Conservation (phyloP, 2,329 filamentous ascomycete genomes). For the Colletotrichum destructivum region DNA sequence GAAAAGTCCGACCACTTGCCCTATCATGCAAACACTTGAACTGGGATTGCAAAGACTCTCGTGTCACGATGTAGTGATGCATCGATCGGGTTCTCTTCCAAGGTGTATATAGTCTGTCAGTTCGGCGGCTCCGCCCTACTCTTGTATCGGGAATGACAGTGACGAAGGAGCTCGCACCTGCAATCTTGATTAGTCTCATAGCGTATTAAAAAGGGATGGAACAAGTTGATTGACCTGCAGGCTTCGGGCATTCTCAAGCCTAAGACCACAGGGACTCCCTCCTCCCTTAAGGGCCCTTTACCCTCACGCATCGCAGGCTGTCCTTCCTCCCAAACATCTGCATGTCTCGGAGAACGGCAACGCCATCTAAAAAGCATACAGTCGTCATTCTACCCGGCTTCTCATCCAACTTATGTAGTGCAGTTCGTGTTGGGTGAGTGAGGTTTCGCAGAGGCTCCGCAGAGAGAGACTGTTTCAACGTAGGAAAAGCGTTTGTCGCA, state of each 20-base stretch:
- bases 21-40: background rate
- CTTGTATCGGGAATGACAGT: too few species aligned
- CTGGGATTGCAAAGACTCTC: background rate
- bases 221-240: too few species aligned
- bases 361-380: background rate
- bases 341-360: conserved; percentile 2
- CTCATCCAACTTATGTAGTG: background rate
- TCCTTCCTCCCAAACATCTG: background rate
- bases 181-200: too few species aligned
- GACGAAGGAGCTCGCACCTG: too few species aligned
- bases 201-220: too few species aligned
- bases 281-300: too few species aligned
- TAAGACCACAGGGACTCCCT: too few species aligned
- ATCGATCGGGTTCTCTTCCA: background rate
- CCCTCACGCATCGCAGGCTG: background rate
- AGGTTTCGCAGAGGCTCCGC: background rate
- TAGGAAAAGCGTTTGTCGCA: conserved; percentile 6
- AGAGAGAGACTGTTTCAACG: conserved; percentile 16
- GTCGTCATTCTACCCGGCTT: background rate
- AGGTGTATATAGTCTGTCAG: too few species aligned
- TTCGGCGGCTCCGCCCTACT: too few species aligned
- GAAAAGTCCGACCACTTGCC: background rate
- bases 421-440: background rate
- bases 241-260: too few species aligned
- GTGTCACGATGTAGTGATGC: background rate